Evolutionary conservation across 1,139 yeast species (phyloP).

Genomic region (Zhuliangozyma blackwelliae): DNA sequence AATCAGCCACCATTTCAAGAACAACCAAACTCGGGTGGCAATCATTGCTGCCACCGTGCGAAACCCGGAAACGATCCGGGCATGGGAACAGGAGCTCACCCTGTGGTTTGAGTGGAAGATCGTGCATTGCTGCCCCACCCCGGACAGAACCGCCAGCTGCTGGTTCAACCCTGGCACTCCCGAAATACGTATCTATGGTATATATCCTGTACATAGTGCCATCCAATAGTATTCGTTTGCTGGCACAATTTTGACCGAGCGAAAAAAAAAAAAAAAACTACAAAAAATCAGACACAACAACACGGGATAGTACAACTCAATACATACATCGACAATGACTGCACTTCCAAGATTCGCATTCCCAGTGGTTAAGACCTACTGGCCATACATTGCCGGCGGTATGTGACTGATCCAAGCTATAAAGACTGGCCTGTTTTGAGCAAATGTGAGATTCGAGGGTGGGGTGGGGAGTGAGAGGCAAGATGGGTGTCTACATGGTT

Average conservation of each 20-base stretch:
- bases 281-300: neutral
- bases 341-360: slow-evolving; percentile 34
- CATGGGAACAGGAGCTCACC: slow-evolving; percentile 47
- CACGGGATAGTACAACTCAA: too few species aligned
- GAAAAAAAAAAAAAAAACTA: neutral
- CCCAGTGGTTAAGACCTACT: slow-evolving; percentile 43
- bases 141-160: slow-evolving; percentile 18
- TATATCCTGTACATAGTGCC: slow-evolving; percentile 1
- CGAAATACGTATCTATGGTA: slow-evolving; percentile 38
- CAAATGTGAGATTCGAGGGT: too few species aligned
- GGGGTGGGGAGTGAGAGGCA: slow-evolving; percentile 3
- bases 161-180: slow-evolving; percentile 36
- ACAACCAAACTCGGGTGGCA: slow-evolving; percentile 28
- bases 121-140: slow-evolving; percentile 13
- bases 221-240: neutral
- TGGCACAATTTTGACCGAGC: neutral
- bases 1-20: slow-evolving; percentile 34
- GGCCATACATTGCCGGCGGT: slow-evolving; percentile 53
- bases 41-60: slow-evolving; percentile 74
- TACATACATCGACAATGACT: slow-evolving; percentile 7
- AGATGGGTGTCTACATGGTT: too few species aligned
- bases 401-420: slow-evolving; percentile 19
- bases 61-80: slow-evolving; percentile 50
- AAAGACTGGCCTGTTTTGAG: too few species aligned
- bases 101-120: slow-evolving; percentile 26